Percentiles rank a stretch among this genome's conserved stretches.
Conservation (phyloP, 2,329 filamentous ascomycete genomes). For the Cladosporium sp. region DNA sequence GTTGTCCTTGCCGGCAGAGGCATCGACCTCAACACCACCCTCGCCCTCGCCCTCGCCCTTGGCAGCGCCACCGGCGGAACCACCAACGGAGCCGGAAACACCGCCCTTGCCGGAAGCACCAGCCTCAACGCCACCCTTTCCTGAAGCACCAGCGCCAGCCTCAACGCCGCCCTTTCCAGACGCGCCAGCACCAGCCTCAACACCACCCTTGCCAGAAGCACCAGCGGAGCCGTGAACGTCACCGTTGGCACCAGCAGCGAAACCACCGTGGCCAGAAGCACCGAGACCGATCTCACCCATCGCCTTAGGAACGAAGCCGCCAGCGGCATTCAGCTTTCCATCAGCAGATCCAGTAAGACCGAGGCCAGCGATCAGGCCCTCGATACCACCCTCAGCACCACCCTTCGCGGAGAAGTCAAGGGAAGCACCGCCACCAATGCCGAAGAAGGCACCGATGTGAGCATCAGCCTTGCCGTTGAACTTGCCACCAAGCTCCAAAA, state of each 20-base stretch:
- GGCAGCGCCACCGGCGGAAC: slow-evolving; percentile 1
- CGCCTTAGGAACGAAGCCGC: slow-evolving; percentile 13
- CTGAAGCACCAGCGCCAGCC: neutral
- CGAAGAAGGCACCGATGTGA: slow-evolving; percentile 11
- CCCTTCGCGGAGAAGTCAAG: neutral
- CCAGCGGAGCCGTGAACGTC: neutral
- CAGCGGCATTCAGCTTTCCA: slow-evolving; percentile 8
- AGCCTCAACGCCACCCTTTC: neutral
- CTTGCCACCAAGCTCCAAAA: slow-evolving; percentile 10
- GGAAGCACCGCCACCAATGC: neutral
- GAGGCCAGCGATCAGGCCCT: slow-evolving; percentile 15
- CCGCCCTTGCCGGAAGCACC: neutral
- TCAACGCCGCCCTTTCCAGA: neutral
- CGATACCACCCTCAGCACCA: slow-evolving; percentile 6
- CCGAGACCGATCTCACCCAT: slow-evolving; percentile 15
- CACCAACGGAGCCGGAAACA: slow-evolving; percentile 10
- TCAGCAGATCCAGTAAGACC: slow-evolving; percentile 14
- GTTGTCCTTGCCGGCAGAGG: slow-evolving; percentile 9
- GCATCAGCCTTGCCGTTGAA: slow-evolving; percentile 11
- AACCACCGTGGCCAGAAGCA: slow-evolving; percentile 7
- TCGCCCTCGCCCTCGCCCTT: slow-evolving; percentile 5
- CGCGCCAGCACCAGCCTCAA: neutral
- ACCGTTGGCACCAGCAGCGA: neutral
- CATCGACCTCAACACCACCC: neutral
- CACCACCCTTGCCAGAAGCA: neutral